Percentiles rank a stretch among this genome's conserved stretches.
Conservation (phyloP, 768 basidiomycete species). For the Boletellus emodensis region DNA sequence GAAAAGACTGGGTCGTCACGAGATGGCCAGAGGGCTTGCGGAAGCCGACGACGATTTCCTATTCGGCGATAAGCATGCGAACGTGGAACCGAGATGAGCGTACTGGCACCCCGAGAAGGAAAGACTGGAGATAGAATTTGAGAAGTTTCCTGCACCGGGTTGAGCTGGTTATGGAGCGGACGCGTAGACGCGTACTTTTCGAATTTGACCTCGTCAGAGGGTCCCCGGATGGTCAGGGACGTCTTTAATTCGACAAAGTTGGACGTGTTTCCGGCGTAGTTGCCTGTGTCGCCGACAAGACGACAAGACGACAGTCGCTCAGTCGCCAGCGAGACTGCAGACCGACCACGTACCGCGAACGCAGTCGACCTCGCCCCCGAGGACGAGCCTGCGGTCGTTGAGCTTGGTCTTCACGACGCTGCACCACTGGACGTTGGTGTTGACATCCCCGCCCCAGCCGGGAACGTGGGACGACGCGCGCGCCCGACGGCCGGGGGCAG, state of each 20-base stretch:
- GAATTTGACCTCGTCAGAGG: conserved; percentile 66
- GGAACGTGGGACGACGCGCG: conserved; percentile 22
- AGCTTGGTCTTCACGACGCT: conserved; percentile 84
- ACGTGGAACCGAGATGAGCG: conserved; percentile 21
- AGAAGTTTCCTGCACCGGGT: conserved; percentile 65
- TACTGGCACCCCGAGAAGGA: conserved; percentile 87
- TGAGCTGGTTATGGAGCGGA: not conserved
- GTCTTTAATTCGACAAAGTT: conserved; percentile 87
- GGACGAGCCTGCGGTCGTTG: conserved; percentile 62
- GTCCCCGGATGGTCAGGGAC: conserved; percentile 62
- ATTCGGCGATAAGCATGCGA: conserved; percentile 6
- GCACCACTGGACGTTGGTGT: conserved; percentile 91
- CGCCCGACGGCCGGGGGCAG: conserved; percentile 24
- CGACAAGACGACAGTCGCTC: not conserved
- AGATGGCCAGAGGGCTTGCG: conserved; percentile 73
- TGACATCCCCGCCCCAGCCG: conserved; percentile 78
- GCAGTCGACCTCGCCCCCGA: conserved; percentile 92
- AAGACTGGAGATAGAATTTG: conserved; percentile 90
- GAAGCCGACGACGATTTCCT: conserved; percentile 88
- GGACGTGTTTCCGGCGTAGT: conserved; percentile 57
- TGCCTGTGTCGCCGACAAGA: conserved; percentile 38
- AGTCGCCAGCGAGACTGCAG: not conserved
- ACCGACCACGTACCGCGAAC: conserved; percentile 52
- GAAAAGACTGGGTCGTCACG: conserved; percentile 63
- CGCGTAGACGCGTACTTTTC: conserved; percentile 57